phyloP scores from a whole-genome alignment of 228 moss, liverwort and hornwort species.

The Sphagnum magellanicum region DNA sequence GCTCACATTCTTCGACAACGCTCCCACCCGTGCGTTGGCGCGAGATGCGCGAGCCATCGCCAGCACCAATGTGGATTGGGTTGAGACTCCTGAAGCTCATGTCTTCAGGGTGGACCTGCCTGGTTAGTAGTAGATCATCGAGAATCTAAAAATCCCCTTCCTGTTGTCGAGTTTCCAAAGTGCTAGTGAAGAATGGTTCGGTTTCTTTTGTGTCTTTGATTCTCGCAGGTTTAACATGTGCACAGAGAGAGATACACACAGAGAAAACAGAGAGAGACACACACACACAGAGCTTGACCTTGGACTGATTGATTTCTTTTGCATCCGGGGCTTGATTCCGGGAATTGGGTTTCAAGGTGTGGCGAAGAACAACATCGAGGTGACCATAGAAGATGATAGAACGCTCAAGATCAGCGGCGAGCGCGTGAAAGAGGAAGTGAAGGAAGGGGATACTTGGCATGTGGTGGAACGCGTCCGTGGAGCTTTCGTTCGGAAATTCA shows the following conservation, averaged over 20 bases:
- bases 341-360: not conserved
- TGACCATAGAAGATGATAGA: conserved; percentile 5
- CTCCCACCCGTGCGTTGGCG: conserved; percentile 13
- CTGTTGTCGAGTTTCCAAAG: too few relatives aligned
- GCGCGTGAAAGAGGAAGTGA: conserved; percentile 6
- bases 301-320: too few relatives aligned
- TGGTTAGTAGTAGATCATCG: not conserved
- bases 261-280: too few relatives aligned
- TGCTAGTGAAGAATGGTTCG: too few relatives aligned
- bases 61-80: conserved; percentile 22
- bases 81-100: conserved; percentile 12
- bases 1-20: conserved; percentile 10
- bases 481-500: conserved; percentile 4
- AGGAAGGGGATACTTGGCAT: conserved; percentile 8
- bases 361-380: conserved; percentile 5
- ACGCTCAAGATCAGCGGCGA: conserved; percentile 10
- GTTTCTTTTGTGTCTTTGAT: too few relatives aligned
- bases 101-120: conserved; percentile 30
- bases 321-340: too few relatives aligned
- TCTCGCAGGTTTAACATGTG: too few relatives aligned
- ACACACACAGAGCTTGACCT: too few relatives aligned
- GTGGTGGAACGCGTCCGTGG: conserved; percentile 9
- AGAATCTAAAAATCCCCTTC: too few relatives aligned
- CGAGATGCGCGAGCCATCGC: conserved; percentile 14
- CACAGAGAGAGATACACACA: too few relatives aligned